Evolutionary conservation across 2,329 filamentous ascomycete species (phyloP), one percentile per base, ranked within the genome.

Genomic region (Lizonia empirigonia): DNA sequence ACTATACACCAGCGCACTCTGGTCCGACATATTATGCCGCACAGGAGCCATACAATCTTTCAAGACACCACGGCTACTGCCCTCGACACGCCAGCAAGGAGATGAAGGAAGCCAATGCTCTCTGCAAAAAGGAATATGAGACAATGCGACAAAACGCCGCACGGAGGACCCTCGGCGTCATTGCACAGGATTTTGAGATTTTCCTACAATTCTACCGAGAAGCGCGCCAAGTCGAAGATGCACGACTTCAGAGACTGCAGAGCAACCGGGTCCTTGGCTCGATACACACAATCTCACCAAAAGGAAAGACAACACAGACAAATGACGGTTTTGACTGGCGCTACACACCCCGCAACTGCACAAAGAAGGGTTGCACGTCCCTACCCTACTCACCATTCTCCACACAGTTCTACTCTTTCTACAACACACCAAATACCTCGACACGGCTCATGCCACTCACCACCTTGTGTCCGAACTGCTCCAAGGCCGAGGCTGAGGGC

Each of bases 141-240:
- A 18, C 29, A 7, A 60, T 69, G 53, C 59, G 69, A 13, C 69
- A 72, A 42, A 66, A 64, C n/a, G 67, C 68, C 5, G 66, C 68
- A 10, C 65, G 69, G 23, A 68, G 66, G 44, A 70, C 66, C 3
- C 63, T 72, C 7, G 60, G 64, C 8, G 29, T 46, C 8, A 59
- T 72, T 5, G 65, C 63, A 5, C 53, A 53, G 1, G 69, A 71
- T 26, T 70, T 70, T 27, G 67, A 70, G 9, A 36, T 46, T 6
- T 67, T 57, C 22, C 44, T 65, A 22, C 39, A 59, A 5, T 20
- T 39, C 2, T 59, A 64, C n/a, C 40, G 58, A 7, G 47, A 60
- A 5, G 58, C 62, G 4, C 51, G 59, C 13, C 22, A 51, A 47
- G 4, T 33, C 16, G 50, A 51, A 45, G 54, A 60, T 16, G 50